Evolutionary conservation across 108 stramenopile species (phyloP).

Genomic region (Cyclotella sp.): DNA sequence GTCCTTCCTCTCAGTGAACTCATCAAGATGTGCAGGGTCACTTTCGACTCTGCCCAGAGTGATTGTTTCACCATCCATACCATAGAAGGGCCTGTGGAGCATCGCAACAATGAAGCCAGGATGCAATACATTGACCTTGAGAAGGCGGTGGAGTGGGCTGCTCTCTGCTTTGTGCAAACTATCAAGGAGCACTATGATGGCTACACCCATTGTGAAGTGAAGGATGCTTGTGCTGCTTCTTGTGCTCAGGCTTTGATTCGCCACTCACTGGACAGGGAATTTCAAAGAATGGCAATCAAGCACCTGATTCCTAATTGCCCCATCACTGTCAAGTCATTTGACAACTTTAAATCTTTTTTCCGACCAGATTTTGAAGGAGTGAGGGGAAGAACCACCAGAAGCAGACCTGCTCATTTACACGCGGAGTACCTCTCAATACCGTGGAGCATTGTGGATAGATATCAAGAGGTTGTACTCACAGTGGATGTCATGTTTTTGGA

Average conservation of each 20-base stretch:
- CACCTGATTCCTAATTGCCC: too few relatives aligned
- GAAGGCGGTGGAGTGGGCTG: too few relatives aligned
- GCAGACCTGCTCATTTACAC: neutral
- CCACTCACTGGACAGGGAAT: too few relatives aligned
- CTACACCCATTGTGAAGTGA: neutral
- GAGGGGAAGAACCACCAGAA: slow-evolving; percentile 32
- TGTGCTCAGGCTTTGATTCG: neutral
- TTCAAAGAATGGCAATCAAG: too few relatives aligned
- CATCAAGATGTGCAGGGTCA: too few relatives aligned
- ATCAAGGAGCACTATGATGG: neutral
- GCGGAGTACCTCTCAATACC: neutral
- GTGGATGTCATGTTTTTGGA: neutral
- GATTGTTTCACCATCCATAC: too few relatives aligned
- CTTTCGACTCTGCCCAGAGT: too few relatives aligned
- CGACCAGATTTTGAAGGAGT: too few relatives aligned
- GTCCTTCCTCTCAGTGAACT: neutral
- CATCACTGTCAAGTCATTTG: neutral
- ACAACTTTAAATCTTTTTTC: too few relatives aligned
- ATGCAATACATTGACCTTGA: too few relatives aligned
- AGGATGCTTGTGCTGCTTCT: neutral
- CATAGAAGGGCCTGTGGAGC: too few relatives aligned
- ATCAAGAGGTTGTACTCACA: neutral
- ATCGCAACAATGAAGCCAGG: too few relatives aligned
- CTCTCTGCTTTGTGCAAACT: slow-evolving; percentile 29
- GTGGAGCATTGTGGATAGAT: neutral